Conservation (phyloP, 2,329 filamentous ascomycete genomes). For the Colletotrichum siamense region DNA sequence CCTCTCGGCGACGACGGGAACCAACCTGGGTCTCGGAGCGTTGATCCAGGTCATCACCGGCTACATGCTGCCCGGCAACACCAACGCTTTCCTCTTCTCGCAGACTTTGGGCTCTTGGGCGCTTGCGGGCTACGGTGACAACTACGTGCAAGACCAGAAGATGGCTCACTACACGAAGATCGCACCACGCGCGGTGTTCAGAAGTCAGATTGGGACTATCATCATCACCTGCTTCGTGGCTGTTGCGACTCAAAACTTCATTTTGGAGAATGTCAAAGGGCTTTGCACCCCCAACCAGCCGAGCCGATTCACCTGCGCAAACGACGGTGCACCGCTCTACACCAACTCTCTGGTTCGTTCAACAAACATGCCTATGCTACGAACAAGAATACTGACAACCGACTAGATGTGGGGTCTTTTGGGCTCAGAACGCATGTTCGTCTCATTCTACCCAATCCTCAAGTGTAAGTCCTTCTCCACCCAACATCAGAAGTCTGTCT, state of each 20-base stretch:
- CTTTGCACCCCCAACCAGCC: conserved; percentile 33
- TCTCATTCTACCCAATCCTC: conserved; percentile 44
- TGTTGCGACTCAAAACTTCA: conserved; percentile 48
- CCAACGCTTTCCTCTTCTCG: conserved; percentile 31
- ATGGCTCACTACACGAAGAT: conserved; percentile 39
- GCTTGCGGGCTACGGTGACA: conserved; percentile 46
- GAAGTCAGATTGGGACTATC: conserved; percentile 49
- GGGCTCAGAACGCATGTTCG: conserved; percentile 40
- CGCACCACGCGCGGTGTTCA: conserved; percentile 37
- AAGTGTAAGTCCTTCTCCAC: conserved; percentile 29
- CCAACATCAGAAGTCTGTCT: fast-evolving
- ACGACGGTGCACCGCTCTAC: conserved; percentile 33
- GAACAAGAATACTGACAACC: not conserved
- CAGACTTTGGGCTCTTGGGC: conserved; percentile 27
- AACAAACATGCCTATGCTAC: fast-evolving
- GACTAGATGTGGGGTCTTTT: conserved; percentile 32
- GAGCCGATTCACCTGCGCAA: conserved; percentile 36
- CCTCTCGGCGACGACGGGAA: conserved; percentile 49
- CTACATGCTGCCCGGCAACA: conserved; percentile 45
- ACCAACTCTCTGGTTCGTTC: conserved; percentile 26
- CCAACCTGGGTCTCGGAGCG: conserved; percentile 45
- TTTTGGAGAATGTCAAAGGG: conserved; percentile 41
- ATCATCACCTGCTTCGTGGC: conserved; percentile 41
- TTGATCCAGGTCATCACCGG: conserved; percentile 49
- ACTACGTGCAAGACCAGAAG: conserved; percentile 39